Evolutionary conservation across 345 rosid species (phyloP).

Genomic region (Litchi chinensis): DNA sequence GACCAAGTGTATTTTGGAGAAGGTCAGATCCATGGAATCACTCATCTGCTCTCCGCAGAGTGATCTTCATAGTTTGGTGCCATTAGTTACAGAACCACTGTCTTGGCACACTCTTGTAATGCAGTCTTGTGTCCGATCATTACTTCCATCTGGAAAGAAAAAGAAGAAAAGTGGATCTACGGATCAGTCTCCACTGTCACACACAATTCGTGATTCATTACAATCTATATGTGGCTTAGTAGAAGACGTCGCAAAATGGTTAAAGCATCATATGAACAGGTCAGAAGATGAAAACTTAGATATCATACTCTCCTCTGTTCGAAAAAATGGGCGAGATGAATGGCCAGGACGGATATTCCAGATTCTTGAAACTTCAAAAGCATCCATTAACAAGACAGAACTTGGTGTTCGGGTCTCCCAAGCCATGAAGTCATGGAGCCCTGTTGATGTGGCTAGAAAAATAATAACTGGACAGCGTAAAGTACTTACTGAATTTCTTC

Average conservation of each 20-base stretch:
- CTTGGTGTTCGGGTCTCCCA: constrained; percentile 60
- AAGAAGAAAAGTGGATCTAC: constrained; percentile 73
- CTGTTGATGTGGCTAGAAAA: constrained; percentile 57
- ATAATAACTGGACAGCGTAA: constrained; percentile 45
- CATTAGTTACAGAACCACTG: constrained; percentile 78
- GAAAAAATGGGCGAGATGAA: constrained; percentile 39
- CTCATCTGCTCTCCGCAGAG: constrained; percentile 42
- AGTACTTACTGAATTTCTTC: constrained; percentile 50
- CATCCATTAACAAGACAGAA: constrained; percentile 46
- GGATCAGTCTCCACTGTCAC: constrained; percentile 48
- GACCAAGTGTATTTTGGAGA: constrained; percentile 54
- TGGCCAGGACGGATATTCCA: constrained; percentile 75
- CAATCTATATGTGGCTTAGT: constrained; percentile 41
- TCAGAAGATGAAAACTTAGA: constrained; percentile 66
- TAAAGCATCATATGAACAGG: constrained; percentile 43
- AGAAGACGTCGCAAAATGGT: constrained; percentile 61
- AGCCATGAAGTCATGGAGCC: constrained; percentile 68
- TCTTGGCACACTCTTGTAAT: constrained; percentile 85
- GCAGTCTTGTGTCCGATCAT: constrained; percentile 69
- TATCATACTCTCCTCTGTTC: constrained; percentile 44
- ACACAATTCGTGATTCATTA: constrained; percentile 54
- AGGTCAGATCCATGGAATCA: constrained; percentile 48
- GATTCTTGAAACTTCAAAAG: constrained; percentile 44
- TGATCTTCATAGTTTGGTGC: constrained; percentile 60
- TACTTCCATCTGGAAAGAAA: constrained; percentile 86